These are phyloP conservation scores for Penicillium sp. DNA, from an alignment of 2,329 filamentous ascomycete genomes.

Conservation along the genomic window DNA sequence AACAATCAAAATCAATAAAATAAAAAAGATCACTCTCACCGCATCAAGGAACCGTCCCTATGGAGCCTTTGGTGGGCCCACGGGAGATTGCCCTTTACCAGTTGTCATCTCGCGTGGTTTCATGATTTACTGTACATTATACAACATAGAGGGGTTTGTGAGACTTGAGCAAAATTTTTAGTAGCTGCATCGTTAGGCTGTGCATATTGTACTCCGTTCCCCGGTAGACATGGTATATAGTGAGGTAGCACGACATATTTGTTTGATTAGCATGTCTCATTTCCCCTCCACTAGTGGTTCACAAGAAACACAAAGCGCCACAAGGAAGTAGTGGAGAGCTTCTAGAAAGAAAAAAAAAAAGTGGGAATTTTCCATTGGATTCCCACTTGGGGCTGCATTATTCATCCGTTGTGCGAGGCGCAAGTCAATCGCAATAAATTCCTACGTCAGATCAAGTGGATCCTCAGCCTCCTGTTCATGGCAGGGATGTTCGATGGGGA, in stretches of 20 bases:
- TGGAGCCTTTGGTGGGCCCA: constrained; percentile 26
- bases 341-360: constrained; percentile 24
- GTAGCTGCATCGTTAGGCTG: too few relatives aligned
- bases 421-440: constrained; percentile 19
- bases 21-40: constrained; percentile 16
- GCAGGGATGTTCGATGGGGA: constrained; percentile 26
- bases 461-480: constrained; percentile 32
- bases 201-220: too few relatives aligned
- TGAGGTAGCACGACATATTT: background rate
- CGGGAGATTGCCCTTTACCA: constrained; percentile 28
- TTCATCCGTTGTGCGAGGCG: constrained; percentile 8
- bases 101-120: constrained; percentile 28
- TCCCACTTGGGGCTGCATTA: constrained; percentile 24
- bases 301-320: constrained; percentile 5
- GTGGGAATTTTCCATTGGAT: constrained; percentile 23
- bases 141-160: constrained; percentile 9
- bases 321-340: constrained; percentile 22
- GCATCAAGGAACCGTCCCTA: constrained; percentile 23
- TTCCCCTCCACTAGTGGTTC: constrained; percentile 17
- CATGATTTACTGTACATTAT: constrained; percentile 17
- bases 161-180: constrained; percentile 6
- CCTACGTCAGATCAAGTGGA: constrained; percentile 32
- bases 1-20: constrained; percentile 1
- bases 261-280: constrained; percentile 9
- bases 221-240: background rate